Evolutionary conservation across 805 yeast species (phyloP), one percentile per base, ranked within the genome.

Genomic region (Blastobotrys americana): DNA sequence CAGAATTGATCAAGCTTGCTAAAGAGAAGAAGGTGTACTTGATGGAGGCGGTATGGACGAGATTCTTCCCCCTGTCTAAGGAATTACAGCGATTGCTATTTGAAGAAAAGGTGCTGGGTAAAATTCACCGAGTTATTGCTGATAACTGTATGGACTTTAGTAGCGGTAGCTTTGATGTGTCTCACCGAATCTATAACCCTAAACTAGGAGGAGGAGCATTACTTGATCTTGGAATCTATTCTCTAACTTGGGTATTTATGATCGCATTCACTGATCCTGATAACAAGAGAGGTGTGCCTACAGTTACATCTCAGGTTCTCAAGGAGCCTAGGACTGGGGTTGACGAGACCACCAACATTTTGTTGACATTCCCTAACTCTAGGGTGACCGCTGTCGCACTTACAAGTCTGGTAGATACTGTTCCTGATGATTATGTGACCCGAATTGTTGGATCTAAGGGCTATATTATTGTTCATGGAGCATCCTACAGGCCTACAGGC

Each of bases 121-220:
- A 69, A 17, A 59, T 75, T 15, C 59, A 62, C 51, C 62, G 78
- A 37, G 56, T 76, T 25, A 52, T 53, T 46, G 64, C 67, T 16
- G 78, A 77, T 51, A 69, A 72, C 52, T 60, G 71, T 4, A 63
- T 57, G 45, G 61, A 64, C 49, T 60, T 63, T 16, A 65, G 63
- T 39, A 46, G 68, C n/a, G 64, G 57, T 16, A 51, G 57, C 17
- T 46, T 65, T 36, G 67, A 69, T 2, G 49, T 52, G 5, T 53
- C 49, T 15, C 63, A 68, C 1, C 58, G 80, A 40, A 54, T 73
- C 45, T 60, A 71, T 44, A 68, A 72, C 54, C 70, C 67, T 3
- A 57, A 60, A 15, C 65, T 74, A 39, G 82, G 77, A 3, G 83
- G 77, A 10, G 82, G 83, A 18, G 73, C 78, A 0, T 55, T 76